Percentiles rank a stretch among this genome's conserved stretches.
Evolutionary conservation across 768 basidiomycete species (phyloP).

Genomic region (Hypholoma sublateritium): DNA sequence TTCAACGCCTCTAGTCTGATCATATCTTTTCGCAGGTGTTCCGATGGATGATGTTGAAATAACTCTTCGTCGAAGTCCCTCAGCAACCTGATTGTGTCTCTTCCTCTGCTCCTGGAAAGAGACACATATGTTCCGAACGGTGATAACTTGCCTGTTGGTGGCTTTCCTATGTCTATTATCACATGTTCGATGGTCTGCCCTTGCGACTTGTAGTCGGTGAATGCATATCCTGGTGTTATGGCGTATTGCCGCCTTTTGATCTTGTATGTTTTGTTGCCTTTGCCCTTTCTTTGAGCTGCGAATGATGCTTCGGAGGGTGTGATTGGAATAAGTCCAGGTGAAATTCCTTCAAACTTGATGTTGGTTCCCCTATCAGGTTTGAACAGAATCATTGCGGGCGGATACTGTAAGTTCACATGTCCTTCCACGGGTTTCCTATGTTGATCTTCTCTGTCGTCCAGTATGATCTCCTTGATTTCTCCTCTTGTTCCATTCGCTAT

Average conservation of each 20-base stretch:
- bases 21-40: conserved; percentile 3
- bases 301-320: conserved; percentile 14
- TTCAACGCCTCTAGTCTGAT: not conserved
- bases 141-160: conserved; percentile 24
- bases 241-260: conserved; percentile 27
- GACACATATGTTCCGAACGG: conserved; percentile 35
- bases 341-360: not conserved
- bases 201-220: conserved; percentile 41
- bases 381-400: conserved; percentile 31
- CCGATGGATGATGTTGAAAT: conserved; percentile 5
- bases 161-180: conserved; percentile 34
- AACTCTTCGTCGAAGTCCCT: conserved; percentile 7
- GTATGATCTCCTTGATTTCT: conserved; percentile 27
- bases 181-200: conserved; percentile 37
- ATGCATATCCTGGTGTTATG: conserved; percentile 34
- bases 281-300: conserved; percentile 4
- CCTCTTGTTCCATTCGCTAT: conserved; percentile 41
- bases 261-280: not conserved
- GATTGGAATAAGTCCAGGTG: conserved; percentile 10
- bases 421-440: conserved; percentile 2
- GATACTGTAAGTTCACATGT: conserved; percentile 22
- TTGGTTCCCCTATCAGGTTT: conserved; percentile 21
- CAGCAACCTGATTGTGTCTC: conserved; percentile 8
- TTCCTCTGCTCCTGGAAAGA: conserved; percentile 31
- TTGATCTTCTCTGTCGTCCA: conserved; percentile 29